Evolutionary conservation across 306 rosid genomes (phyloP).

Genomic region (Vigna nakashimae): DNA sequence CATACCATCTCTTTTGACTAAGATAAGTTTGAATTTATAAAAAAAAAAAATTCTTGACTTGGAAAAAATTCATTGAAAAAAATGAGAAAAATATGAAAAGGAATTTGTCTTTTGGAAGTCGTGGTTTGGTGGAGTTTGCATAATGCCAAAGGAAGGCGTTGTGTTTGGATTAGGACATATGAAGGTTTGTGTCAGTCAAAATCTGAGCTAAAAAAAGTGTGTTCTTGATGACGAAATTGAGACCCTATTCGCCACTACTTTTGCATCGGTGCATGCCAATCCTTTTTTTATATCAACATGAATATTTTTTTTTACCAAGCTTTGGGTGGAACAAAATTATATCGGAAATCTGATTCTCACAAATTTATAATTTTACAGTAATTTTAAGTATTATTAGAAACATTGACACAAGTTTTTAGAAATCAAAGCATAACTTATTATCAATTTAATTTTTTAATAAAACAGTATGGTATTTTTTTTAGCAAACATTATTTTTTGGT

Average conservation of each 20-base stretch:
- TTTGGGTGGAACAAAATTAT: too few relatives aligned
- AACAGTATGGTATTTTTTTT: too few relatives aligned
- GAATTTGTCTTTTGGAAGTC: conserved; percentile 12
- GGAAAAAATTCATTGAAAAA: neutral
- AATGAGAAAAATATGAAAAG: neutral
- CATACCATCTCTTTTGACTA: too few relatives aligned
- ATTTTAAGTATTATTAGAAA: too few relatives aligned
- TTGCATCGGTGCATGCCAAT: neutral
- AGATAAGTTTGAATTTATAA: neutral
- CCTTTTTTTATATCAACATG: conserved; percentile 2
- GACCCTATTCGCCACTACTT: conserved; percentile 12
- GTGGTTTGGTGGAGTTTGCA: neutral
- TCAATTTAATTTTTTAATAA: too few relatives aligned
- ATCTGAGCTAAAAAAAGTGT: conserved; percentile 4
- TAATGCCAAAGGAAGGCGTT: neutral
- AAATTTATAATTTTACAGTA: too few relatives aligned
- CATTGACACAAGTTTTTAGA: too few relatives aligned
- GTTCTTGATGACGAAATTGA: conserved; percentile 13
- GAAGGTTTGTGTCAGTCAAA: neutral
- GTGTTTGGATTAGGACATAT: neutral
- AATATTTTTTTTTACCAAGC: too few relatives aligned
- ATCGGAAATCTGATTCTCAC: too few relatives aligned
- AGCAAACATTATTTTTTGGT: too few relatives aligned
- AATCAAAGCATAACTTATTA: too few relatives aligned
- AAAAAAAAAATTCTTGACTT: neutral